Evolutionary conservation across 2,329 filamentous ascomycete species (phyloP).

Genomic region (Aspergillus latus): DNA sequence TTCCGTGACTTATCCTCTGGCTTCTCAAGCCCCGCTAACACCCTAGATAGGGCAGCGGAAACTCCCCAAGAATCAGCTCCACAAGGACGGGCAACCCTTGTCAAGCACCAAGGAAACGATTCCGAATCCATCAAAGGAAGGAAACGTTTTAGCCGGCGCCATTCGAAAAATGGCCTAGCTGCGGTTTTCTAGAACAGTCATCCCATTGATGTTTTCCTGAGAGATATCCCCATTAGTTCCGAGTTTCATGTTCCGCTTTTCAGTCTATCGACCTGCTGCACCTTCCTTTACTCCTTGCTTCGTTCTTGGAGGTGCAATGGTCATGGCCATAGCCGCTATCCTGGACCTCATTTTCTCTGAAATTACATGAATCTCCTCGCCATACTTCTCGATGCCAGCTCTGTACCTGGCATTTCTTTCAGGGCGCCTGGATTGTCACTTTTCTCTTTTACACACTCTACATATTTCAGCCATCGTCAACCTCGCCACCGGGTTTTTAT

Average conservation of each 20-base stretch:
- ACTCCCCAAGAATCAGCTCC: slow-evolving; percentile 36
- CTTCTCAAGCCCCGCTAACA: slow-evolving; percentile 64
- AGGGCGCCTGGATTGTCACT: slow-evolving; percentile 18
- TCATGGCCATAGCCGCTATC: slow-evolving; percentile 19
- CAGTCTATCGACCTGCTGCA: neutral
- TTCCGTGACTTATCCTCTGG: slow-evolving; percentile 69
- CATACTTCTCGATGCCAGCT: slow-evolving; percentile 16
- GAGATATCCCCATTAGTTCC: slow-evolving; percentile 2
- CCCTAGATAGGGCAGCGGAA: slow-evolving; percentile 44
- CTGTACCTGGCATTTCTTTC: slow-evolving; percentile 6
- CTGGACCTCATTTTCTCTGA: slow-evolving; percentile 13
- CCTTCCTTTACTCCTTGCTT: slow-evolving; percentile 4
- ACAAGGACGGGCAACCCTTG: slow-evolving; percentile 47
- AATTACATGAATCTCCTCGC: slow-evolving; percentile 11
- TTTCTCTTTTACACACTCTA: slow-evolving; percentile 15
- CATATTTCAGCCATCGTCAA: neutral
- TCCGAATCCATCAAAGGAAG: slow-evolving; percentile 58
- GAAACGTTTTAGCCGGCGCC: slow-evolving; percentile 81
- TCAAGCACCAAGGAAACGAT: slow-evolving; percentile 48
- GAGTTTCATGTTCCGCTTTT: neutral
- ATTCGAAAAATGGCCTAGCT: slow-evolving; percentile 91
- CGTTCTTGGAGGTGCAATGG: slow-evolving; percentile 1
- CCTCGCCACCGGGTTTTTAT: slow-evolving; percentile 20
- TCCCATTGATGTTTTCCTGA: slow-evolving; percentile 61
- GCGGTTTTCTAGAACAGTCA: slow-evolving; percentile 67